Base-by-base conservation (phyloP, 129 eudicot genomes). In the Flaveria ramosissima region DNA sequence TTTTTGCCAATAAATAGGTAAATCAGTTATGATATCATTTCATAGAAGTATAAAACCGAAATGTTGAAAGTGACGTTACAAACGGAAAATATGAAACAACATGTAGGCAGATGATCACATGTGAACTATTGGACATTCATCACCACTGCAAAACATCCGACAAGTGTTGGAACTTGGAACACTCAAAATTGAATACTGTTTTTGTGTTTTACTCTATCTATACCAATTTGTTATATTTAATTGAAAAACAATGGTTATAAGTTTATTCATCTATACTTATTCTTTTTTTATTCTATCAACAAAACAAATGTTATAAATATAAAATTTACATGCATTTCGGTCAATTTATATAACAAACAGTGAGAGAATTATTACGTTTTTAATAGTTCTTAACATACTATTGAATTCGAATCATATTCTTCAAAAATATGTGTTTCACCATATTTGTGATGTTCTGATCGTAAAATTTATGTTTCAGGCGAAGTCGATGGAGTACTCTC, bases 381-480 rank as follows among this genome's bases (percentile, higher is more conserved):
- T 30, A 30, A 30, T 30, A 30, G 0, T 30, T 30, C 39, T 4
- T 0, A 4, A 30, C 39, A 30, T 30, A 30, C 39, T 26, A 26
- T 32, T 32, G 0, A 32, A 0, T 32, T 32, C 39, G 39, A 32
- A 32, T 30, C 39, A 32, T 6, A 4, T 32, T 32, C 4, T 32
- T 4, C 0, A 32, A 32, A 32, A 32, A 32, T 32, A 32, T 32
- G 7, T 32, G 39, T 32, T 32, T 32, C 39, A 32, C 39, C 7
- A 32, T 4, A 5, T 32, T 32, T 32, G 32, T 27, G 32, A 27
- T 27, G 32, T 27, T 27, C 5, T 27, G 39, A 32, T 70, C n/a
- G 7, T 24, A 10, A 8, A 15, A 5, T 72, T 56, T 46, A 12
- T 50, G 27, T 78, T 78, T 74, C 78, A 86, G 89, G 89, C 83